Evolutionary conservation across 2,329 filamentous ascomycete genomes (phyloP), one percentile per base, ranked within the genome.

Genomic region (Stemphylium vesicarium): DNA sequence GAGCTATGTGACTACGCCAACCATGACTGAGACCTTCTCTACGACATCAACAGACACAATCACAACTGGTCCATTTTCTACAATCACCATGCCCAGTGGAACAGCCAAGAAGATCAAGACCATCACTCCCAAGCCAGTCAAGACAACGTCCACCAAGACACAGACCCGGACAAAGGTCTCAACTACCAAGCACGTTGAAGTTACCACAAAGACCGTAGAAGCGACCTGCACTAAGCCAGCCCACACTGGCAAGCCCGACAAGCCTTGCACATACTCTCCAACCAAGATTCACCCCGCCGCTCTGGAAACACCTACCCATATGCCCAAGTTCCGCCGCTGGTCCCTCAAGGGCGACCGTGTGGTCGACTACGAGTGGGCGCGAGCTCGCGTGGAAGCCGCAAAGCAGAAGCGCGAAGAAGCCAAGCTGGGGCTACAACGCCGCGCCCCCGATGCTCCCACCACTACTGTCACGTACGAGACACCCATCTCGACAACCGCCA

Each of bases 201-300:
- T 68, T 9, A 70, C 62, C 1, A 76, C 74, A 1, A 68, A 71
- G 41, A 79, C 77, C 0, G 64, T 68, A 2, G 74, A 72, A 4
- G 73, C 75, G 12, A 71, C 67, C 6, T 79, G 77, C 68, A 77
- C 72, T 8, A 63, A 71, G 2, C 66, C 72, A 5, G 70, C 61
- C 16, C 68, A 64, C 12, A 59, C 64, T 12, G 58, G 60, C 26
- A 65, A 56, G 26, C 63, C 63, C 1, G 76, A 78, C 51, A 76
- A 77, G 56, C 65, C 67, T 13, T 71, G 66, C 51, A 63, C 50
- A 9, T 74, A 75, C 62, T 70, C 65, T 2, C 77, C 76, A 3
- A 77, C 73, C 29, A 51, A 64, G 3, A 51, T 76, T 12, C 69
- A 71, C 40, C 66, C 72, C 31, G 69, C 62, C 18, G 71, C 66